Evolutionary conservation across 495 filamentous ascomycete genomes (phyloP).

Genomic region (Lophiostoma macrostomum): DNA sequence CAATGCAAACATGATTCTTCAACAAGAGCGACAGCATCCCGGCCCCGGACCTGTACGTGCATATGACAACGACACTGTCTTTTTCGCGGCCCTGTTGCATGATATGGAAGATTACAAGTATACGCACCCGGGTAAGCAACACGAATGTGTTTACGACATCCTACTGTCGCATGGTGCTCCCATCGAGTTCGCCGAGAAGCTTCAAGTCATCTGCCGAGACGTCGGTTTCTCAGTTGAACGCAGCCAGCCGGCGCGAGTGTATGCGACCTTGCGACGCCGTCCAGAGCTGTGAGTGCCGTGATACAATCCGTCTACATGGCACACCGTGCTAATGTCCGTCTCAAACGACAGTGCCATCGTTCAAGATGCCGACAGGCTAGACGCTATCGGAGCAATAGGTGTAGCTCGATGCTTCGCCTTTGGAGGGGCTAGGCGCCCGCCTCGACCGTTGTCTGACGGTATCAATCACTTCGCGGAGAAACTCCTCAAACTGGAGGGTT

Average conservation of each 20-base stretch:
- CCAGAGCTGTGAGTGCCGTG: no score
- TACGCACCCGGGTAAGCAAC: slow-evolving; percentile 45
- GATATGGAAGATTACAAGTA: slow-evolving; percentile 90
- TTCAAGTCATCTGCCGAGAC: slow-evolving; percentile 67
- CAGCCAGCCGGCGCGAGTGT: slow-evolving; percentile 48
- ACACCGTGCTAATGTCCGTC: no score
- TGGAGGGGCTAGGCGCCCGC: slow-evolving; percentile 57
- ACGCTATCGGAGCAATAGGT: slow-evolving; percentile 83
- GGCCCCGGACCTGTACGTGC: slow-evolving; percentile 20
- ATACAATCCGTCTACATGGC: no score
- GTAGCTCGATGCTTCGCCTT: slow-evolving; percentile 77
- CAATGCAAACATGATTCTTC: slow-evolving; percentile 62
- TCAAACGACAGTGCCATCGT: no score
- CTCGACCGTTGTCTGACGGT: slow-evolving; percentile 54
- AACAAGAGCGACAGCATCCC: slow-evolving; percentile 43
- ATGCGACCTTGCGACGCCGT: slow-evolving; percentile 51
- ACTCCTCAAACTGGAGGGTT: slow-evolving; percentile 63
- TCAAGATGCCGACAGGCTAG: slow-evolving; percentile 86
- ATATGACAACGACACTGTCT: slow-evolving; percentile 57
- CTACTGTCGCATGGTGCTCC: slow-evolving; percentile 57
- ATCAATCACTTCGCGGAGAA: slow-evolving; percentile 81
- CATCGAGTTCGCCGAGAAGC: slow-evolving; percentile 53
- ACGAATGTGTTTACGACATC: slow-evolving; percentile 53
- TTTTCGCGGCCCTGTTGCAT: slow-evolving; percentile 75
- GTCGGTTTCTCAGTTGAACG: slow-evolving; percentile 78